A percentile compares a stretch with the other conserved stretches of the same genome.
Evolutionary conservation across 306 rosid genomes (phyloP).

Genomic region (Herpetospermum pedunculosum): DNA sequence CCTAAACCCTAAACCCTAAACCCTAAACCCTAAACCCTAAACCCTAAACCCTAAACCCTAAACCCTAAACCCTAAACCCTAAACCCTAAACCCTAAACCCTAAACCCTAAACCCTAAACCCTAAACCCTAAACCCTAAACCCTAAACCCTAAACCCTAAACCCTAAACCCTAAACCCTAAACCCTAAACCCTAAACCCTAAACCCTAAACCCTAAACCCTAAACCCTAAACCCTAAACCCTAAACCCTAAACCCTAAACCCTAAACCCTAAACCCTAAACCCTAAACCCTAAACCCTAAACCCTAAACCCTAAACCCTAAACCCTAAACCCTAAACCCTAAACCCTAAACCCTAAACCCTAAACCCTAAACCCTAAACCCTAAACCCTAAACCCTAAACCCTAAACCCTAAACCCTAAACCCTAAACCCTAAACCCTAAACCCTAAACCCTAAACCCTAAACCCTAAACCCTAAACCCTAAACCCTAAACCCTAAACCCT

Average conservation of each 20-base stretch:
- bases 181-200: conserved; percentile 1
- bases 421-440: not conserved
- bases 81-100: not conserved
- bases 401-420: not conserved
- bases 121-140: not conserved
- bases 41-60: not conserved
- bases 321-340: not conserved
- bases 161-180: not conserved
- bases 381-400: not conserved
- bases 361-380: not conserved
- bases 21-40: not conserved
- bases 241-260: not conserved
- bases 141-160: not conserved
- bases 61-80: not conserved
- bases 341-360: not conserved
- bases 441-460: not conserved
- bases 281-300: conserved; percentile 1
- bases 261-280: not conserved
- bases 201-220: not conserved
- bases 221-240: not conserved
- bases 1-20: not conserved
- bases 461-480: not conserved
- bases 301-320: not conserved
- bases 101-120: not conserved
- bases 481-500: not conserved